Evolutionary conservation across 495 filamentous ascomycete genomes (phyloP).

Genomic region (Xylaria bambusicola): DNA sequence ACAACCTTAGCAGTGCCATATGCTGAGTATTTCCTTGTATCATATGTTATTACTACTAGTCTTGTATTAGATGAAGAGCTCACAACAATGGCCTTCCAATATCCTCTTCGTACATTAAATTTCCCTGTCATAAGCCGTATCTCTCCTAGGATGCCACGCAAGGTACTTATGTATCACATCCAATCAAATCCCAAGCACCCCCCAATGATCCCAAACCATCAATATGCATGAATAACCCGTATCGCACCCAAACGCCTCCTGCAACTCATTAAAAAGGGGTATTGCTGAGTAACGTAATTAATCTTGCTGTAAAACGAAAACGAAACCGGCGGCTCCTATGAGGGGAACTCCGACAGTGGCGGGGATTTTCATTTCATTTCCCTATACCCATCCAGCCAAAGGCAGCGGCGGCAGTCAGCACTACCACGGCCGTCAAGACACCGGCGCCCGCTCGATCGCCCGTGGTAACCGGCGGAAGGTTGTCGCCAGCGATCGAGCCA

Average conservation of each 20-base stretch:
- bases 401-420: conserved; percentile 26
- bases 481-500: conserved; percentile 22
- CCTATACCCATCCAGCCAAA: conserved; percentile 35
- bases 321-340: not conserved
- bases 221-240: not conserved
- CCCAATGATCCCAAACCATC: not conserved
- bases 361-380: not conserved
- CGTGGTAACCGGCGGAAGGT: conserved; percentile 43
- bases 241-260: not conserved
- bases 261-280: not conserved
- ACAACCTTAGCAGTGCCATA: too few species aligned
- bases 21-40: too few species aligned
- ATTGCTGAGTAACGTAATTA: not conserved
- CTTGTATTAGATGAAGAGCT: too few species aligned
- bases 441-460: conserved; percentile 59
- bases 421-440: conserved; percentile 52
- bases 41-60: too few species aligned
- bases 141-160: not conserved
- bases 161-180: not conserved
- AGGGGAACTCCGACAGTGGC: not conserved
- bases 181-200: not conserved
- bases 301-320: not conserved
- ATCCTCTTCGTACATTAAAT: not conserved
- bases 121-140: not conserved
- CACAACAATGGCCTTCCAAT: too few species aligned